Percentiles rank a stretch among this genome's conserved stretches.
These are phyloP conservation scores for Paecilomyces variotii DNA, from an alignment of 2,329 filamentous ascomycete species.

Conservation along the genomic window DNA sequence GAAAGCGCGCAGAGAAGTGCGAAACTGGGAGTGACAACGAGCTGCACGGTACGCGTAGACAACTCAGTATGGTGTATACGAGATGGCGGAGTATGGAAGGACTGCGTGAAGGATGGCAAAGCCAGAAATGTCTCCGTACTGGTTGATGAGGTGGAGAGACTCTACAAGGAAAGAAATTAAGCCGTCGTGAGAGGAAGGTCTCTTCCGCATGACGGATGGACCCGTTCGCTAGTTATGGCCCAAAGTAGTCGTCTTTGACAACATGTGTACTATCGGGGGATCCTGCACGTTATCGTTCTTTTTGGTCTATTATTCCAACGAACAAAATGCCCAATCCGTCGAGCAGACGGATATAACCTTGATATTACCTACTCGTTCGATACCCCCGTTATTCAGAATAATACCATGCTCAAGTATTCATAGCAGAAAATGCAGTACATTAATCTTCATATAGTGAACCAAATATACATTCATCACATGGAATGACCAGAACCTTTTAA, in stretches of 20 bases:
- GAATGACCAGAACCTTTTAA: neutral
- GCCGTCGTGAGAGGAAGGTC: neutral
- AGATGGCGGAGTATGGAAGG: slow-evolving; percentile 68
- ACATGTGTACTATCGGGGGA: neutral
- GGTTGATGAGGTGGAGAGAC: slow-evolving; percentile 66
- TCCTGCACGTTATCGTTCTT: neutral
- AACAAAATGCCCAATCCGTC: neutral
- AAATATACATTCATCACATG: neutral
- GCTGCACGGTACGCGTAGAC: slow-evolving; percentile 72
- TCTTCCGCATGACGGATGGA: neutral
- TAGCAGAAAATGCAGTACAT: neutral
- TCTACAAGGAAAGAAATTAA: slow-evolving; percentile 42
- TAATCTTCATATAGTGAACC: neutral
- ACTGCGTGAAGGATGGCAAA: slow-evolving; percentile 62
- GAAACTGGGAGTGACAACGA: slow-evolving; percentile 58
- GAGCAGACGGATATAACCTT: neutral
- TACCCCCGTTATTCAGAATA: neutral
- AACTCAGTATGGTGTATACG: slow-evolving; percentile 75
- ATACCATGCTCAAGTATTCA: neutral
- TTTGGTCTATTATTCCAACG: neutral
- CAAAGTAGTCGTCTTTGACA: neutral
- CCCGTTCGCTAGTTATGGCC: neutral
- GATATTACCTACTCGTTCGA: neutral
- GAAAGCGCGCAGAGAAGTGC: slow-evolving; percentile 45
- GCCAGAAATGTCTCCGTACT: slow-evolving; percentile 50